These are phyloP conservation scores for Skeletonema marinoi DNA, from an alignment of 108 stramenopile genomes.

Conservation along the genomic window DNA sequence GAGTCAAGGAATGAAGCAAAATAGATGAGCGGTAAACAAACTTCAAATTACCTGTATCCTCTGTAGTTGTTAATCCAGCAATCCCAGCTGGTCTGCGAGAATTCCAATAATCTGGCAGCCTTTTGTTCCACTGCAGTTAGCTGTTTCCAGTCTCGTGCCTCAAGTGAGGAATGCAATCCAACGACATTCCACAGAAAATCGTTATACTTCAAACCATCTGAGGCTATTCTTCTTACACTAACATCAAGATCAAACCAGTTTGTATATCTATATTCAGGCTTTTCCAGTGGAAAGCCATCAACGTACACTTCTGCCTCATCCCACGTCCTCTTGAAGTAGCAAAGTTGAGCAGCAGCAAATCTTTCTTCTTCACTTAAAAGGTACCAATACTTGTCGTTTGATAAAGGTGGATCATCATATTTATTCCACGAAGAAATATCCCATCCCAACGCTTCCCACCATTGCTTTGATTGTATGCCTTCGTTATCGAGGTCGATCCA, in stretches of 20 bases:
- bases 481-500: constrained; percentile 11
- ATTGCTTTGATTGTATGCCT: constrained; percentile 4
- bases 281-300: not conserved
- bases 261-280: not conserved
- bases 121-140: constrained; percentile 5
- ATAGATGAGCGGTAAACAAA: not conserved
- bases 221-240: not conserved
- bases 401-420: not conserved
- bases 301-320: not conserved
- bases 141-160: constrained; percentile 16
- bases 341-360: constrained; percentile 3
- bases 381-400: not conserved
- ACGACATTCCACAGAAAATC: constrained; percentile 41
- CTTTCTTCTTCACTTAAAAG: constrained; percentile 4
- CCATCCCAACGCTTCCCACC: constrained; percentile 13
- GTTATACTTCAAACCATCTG: constrained; percentile 19
- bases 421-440: constrained; percentile 15
- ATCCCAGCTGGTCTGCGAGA: constrained; percentile 36
- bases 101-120: constrained; percentile 20
- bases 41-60: not conserved
- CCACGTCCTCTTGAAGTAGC: constrained; percentile 17
- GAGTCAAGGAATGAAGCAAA: not conserved
- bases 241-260: not conserved
- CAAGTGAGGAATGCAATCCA: constrained; percentile 25
- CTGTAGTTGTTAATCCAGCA: constrained; percentile 21